phyloP scores from a whole-genome alignment of 352 stramenopile species.

The Globisporangium paddicum region DNA sequence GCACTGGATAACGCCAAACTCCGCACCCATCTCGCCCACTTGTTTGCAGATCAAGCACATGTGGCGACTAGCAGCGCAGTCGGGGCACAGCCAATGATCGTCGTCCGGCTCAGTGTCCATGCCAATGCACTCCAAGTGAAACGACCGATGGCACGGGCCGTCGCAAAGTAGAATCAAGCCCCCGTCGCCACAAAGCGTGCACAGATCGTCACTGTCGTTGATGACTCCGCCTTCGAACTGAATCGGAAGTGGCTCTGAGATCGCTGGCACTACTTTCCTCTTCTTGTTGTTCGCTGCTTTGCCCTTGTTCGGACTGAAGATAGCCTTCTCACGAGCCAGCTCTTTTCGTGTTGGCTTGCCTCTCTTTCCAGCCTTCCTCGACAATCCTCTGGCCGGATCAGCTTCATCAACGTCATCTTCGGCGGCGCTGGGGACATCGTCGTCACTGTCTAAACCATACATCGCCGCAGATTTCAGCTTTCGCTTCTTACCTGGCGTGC shows the following conservation, averaged over 20 bases:
- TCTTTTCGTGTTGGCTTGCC: slow-evolving; percentile 31
- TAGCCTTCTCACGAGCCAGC: slow-evolving; percentile 9
- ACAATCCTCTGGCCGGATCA: slow-evolving; percentile 17
- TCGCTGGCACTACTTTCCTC: slow-evolving; percentile 11
- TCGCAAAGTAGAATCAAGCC: slow-evolving; percentile 91
- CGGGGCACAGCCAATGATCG: slow-evolving; percentile 88
- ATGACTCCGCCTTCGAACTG: slow-evolving; percentile 54
- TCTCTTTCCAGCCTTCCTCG: slow-evolving; percentile 32
- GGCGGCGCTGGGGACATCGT: slow-evolving; percentile 22
- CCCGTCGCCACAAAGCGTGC: slow-evolving; percentile 89
- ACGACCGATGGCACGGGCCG: slow-evolving; percentile 89
- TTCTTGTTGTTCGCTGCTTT: slow-evolving; percentile 22
- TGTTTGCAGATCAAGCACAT: slow-evolving; percentile 92
- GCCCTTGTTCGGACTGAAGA: slow-evolving; percentile 11
- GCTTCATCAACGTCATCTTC: slow-evolving; percentile 39
- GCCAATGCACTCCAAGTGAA: slow-evolving; percentile 90
- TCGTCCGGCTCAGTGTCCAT: slow-evolving; percentile 81
- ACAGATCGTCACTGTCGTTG: slow-evolving; percentile 89
- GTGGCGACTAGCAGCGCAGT: slow-evolving; percentile 85
- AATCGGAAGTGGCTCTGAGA: slow-evolving; percentile 7
- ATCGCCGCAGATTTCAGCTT: slow-evolving; percentile 2
- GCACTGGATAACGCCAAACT: slow-evolving; percentile 90
- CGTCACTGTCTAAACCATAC: slow-evolving; percentile 32
- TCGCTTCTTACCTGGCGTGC: slow-evolving; percentile 22
- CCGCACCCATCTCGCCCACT: slow-evolving; percentile 84